phyloP scores from a whole-genome alignment of 202 grass and related monocot species.

The Setaria italica region DNA sequence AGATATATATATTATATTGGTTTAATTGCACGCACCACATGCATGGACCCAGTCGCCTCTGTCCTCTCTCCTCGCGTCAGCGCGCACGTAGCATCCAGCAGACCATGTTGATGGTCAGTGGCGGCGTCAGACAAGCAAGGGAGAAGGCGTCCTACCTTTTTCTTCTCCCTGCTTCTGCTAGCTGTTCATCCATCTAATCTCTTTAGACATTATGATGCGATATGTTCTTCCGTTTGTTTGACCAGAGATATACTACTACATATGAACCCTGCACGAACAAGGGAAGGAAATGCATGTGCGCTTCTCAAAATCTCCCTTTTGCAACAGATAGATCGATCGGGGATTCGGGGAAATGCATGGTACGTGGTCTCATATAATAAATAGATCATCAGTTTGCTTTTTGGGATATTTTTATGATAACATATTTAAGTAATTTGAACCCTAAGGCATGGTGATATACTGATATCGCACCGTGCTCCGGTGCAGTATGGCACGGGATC shows the following conservation, averaged over 20 bases:
- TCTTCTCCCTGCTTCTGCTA: not conserved
- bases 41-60: constrained; percentile 7
- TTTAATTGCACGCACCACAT: not conserved
- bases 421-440: too few species aligned
- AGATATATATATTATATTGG: not conserved
- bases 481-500: too few species aligned
- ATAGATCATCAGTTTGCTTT: too few species aligned
- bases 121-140: constrained; percentile 3
- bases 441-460: too few species aligned
- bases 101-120: constrained; percentile 18
- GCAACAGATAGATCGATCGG: not conserved
- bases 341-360: not conserved
- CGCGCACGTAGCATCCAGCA: not conserved
- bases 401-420: too few species aligned
- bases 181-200: not conserved
- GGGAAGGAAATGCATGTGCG: not conserved
- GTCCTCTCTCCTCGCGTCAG: constrained; percentile 1
- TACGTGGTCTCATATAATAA: too few species aligned
- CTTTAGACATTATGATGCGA: not conserved
- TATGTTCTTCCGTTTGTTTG: not conserved
- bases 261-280: not conserved
- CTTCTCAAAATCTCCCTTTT: not conserved
- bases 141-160: not conserved
- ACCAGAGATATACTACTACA: not conserved
- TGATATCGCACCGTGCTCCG: too few species aligned